Evolutionary conservation across 495 filamentous ascomycete species (phyloP).

Genomic region (Rusavskia elegans): DNA sequence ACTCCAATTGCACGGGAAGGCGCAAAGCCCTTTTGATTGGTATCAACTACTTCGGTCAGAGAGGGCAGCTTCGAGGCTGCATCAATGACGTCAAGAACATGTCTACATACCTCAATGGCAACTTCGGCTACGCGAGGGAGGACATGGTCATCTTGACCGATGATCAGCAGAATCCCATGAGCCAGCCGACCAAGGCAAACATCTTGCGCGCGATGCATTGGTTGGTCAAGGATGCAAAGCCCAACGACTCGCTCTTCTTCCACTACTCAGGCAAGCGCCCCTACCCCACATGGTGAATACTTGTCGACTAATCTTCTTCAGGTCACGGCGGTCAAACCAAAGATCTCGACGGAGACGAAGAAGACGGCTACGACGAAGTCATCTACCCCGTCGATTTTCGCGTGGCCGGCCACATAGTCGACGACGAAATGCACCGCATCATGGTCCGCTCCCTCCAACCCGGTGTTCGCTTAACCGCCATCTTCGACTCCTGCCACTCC

Average conservation of each 20-base stretch:
- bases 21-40: conserved; percentile 89
- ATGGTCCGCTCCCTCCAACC: conserved; percentile 73
- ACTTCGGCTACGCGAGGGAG: conserved; percentile 85
- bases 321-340: conserved; percentile 96
- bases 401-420: conserved; percentile 79
- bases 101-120: conserved; percentile 78
- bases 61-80: conserved; percentile 81
- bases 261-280: conserved; percentile 77
- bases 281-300: neutral
- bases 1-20: conserved; percentile 80
- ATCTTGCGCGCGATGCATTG: conserved; percentile 97
- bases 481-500: conserved; percentile 99
- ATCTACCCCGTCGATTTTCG: conserved; percentile 96
- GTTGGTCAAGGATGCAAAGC: conserved; percentile 86
- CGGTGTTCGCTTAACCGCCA: conserved; percentile 85
- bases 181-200: conserved; percentile 89
- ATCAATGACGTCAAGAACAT: conserved; percentile 99
- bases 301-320: conserved; percentile 16
- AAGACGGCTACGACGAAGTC: conserved; percentile 93
- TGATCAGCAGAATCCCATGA: conserved; percentile 94
- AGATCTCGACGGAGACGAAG: conserved; percentile 86
- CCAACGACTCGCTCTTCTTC: conserved; percentile 95
- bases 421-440: conserved; percentile 97
- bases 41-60: conserved; percentile 94
- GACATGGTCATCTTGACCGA: conserved; percentile 98